Base-by-base conservation (phyloP, 2,329 filamentous ascomycete species). In the Talaromyces islandicus region DNA sequence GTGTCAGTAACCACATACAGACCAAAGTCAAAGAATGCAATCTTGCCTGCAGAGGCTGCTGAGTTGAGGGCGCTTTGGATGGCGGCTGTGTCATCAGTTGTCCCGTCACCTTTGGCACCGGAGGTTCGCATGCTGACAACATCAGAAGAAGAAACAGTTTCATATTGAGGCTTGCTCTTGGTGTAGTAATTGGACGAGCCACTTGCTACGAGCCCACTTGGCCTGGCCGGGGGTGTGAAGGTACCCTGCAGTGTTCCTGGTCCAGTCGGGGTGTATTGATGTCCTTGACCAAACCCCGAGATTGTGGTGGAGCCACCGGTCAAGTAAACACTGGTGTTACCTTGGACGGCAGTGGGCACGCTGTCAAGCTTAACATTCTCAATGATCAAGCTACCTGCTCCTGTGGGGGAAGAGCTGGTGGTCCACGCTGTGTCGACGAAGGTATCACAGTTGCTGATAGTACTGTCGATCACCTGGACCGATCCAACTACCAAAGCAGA, bases 21-120 rank as follows among this genome's bases (percentile, higher is more conserved):
- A 54, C 84, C 84, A 63, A 80, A 77, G 67, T 85, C 83, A 62
- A 87, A 77, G 73, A 81, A 86, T 9, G 85, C 70, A 54, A 87
- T 76, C 62, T 81, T 78, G 21, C 77, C 75, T n/a, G 73, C 67
- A 0, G 73, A 69, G 2, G 77, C 77, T 3, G 85, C 83, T 1
- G 69, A 71, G 67, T 78, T 75, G 68, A 89, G 80, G n/a, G 82
- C 80, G 1, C 67, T 71, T 68, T 88, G 84, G 12, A 89, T 77
- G 2, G 83, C 83, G 2, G 75, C 72, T 2, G 86, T 88, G 66
- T 87, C 84, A 68, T 88, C 85, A 1, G 81, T 81, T 2, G 71
- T 69, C 12, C 83, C 85, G 67, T 87, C 79, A 54, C 84, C 85
- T 52, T 66, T 77, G 5, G 76, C 77, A 56, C 78, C 74, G 62